Evolutionary conservation across 1,284 basidiomycete genomes (phyloP), one percentile per base, ranked within the genome.

Genomic region (Anthracocystis walkeri): DNA sequence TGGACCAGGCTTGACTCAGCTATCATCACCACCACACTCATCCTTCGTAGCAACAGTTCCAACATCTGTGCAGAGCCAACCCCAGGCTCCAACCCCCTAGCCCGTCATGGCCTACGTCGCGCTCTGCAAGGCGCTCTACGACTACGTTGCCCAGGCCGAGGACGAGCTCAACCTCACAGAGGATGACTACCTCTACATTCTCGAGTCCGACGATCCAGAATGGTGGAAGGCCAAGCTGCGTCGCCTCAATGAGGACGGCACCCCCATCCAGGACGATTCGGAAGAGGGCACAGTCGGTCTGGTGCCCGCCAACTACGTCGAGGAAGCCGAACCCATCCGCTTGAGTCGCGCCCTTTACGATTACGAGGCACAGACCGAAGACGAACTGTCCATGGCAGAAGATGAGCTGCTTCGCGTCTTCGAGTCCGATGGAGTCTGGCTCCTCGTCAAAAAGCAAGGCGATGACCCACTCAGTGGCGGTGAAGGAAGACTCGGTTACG

Each of bases 251-350:
- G 53, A 65, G 14, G 54, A 75, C 35, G 77, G 77, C 29, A 58
- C 63, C 0, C 66, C 67, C 31, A 67, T 76, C 27, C 51, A 75
- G 38, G 71, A 73, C 11, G 57, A 65, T 14, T 40, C 66, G 2
- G 75, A 66, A 44, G 74, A 77, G 29, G 71, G 57, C 49, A 62
- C 62, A 33, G 71, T 77, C 14, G 83, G 83, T 35, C 77, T 85
- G 25, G 81, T 85, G 44, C 83, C 83, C 1, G 82, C 81, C 52
- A 85, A 84, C 70, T 85, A 85, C 54, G 79, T 85, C 44, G 82
- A 85, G 40, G 74, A 77, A 57, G 73, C 78, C 14, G 81, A 81
- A 58, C 83, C 82, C 48, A 50, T 83, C 27, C 71, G 82, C 21
- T 38, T 76, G 41, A 84, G 82, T 58, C 72, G 77, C 31, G 83